Base-by-base conservation (phyloP, 2,329 filamentous ascomycete genomes). In the Talaromyces sp. region DNA sequence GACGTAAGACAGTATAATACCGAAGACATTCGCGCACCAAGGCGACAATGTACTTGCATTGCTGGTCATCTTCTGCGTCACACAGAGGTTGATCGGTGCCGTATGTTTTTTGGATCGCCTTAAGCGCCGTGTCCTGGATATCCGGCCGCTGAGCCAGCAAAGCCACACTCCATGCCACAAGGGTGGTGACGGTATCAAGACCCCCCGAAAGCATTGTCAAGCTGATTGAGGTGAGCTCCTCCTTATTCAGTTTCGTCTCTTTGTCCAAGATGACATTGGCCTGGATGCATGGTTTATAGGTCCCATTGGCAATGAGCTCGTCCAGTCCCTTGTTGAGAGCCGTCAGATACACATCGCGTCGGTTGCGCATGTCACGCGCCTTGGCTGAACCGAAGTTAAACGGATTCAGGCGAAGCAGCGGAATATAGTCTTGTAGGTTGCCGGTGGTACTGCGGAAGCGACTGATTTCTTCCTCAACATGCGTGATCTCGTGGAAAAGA, bases 121-220 rank as follows among this genome's bases (percentile, higher is more conserved):
- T 67, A 7, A 81, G 73, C 0, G 86, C 87, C 67, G 83, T 86
- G 6, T 84, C 77, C 66, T 89, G 87, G 6, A 89, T 81, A 61
- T 89, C 85, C 0, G 82, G 82, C 25, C 84, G 79, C 53, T 84
- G 80, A 0, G 85, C 81, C 3, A 89, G 73, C 30, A 87, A 76
- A 0, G 82, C 84, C 57, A 89, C 79, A 66, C 84, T 86, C 86
- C 86, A 89, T 4, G 85, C 84, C 1, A 89, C 82, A 5, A 87
- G 77, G 0, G 86, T 88, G 1, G 85, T 88, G 39, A 89, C 81
- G 0, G 87, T 89, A 64, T 89, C 87, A 3, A 89, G 75, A 0
- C 87, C 87, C 0, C 86, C 87, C 0, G 84, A 86, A 4, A 89
- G 75, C 87, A 90, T 89, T 0, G 86, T 89, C 63, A 89, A 72